phyloP scores from a whole-genome alignment of 148 eudicot species.

The Rhododendron molle region DNA sequence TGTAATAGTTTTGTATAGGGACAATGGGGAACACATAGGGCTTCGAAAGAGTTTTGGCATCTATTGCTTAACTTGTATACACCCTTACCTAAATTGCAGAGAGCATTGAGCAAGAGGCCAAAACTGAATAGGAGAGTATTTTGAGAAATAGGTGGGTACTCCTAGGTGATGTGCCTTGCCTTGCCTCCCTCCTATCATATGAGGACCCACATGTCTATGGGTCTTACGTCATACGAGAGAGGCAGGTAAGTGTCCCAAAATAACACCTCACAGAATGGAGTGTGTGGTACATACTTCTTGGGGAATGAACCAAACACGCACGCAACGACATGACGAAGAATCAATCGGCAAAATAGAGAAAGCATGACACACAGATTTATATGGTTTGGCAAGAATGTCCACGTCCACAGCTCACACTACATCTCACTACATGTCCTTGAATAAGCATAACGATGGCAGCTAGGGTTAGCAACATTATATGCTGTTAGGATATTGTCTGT shows the following conservation, averaged over 20 bases:
- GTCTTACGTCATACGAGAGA: neutral
- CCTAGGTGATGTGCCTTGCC: neutral
- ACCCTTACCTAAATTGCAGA: neutral
- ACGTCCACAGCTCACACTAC: neutral
- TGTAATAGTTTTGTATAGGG: neutral
- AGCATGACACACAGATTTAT: neutral
- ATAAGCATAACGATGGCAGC: neutral
- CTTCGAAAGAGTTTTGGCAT: neutral
- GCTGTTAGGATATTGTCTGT: neutral
- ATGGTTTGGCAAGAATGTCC: neutral
- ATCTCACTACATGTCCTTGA: neutral
- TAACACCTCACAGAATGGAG: neutral
- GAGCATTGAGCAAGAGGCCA: neutral
- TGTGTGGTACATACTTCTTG: neutral
- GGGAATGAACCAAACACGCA: neutral
- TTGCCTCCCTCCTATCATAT: too few relatives aligned
- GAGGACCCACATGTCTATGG: neutral
- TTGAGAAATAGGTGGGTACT: neutral
- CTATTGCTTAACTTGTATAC: too few relatives aligned
- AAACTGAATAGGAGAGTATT: neutral
- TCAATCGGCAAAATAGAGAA: neutral
- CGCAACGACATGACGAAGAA: neutral
- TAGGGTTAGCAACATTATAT: neutral
- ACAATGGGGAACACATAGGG: neutral
- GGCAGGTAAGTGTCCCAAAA: neutral